phyloP scores from a whole-genome alignment of 192 early-diverging fungal genomes.

The Phycomyces blakesleeanus region DNA sequence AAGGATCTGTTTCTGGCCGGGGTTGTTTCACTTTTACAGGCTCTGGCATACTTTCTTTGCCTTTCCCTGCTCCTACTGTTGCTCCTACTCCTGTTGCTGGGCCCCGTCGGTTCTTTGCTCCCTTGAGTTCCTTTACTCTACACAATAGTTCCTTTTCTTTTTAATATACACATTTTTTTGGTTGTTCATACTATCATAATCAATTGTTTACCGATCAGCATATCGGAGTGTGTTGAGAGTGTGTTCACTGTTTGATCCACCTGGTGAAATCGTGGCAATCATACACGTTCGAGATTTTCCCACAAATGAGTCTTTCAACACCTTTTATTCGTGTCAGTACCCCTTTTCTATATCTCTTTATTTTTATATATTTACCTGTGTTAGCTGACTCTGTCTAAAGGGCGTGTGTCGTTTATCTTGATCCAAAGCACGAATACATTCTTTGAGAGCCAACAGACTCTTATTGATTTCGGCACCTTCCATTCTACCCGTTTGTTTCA shows the following conservation, averaged over 20 bases:
- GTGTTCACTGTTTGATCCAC: slow-evolving; percentile 92
- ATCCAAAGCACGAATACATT: slow-evolving; percentile 95
- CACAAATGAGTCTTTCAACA: slow-evolving; percentile 95
- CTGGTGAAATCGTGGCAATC: slow-evolving; percentile 97
- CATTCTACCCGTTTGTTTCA: slow-evolving; percentile 57
- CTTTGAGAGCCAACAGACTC: slow-evolving; percentile 92
- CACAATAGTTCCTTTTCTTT: not conserved
- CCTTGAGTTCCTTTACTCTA: slow-evolving; percentile 44
- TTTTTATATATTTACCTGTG: slow-evolving; percentile 57
- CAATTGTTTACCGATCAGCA: slow-evolving; percentile 69
- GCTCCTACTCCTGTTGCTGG: too few species aligned
- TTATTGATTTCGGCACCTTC: slow-evolving; percentile 99
- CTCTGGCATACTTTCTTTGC: not conserved
- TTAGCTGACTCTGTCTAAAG: slow-evolving; percentile 96
- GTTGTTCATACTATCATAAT: not conserved
- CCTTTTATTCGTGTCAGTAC: not conserved
- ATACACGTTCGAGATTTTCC: slow-evolving; percentile 98
- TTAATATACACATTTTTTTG: not conserved
- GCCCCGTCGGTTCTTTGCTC: slow-evolving; percentile 33
- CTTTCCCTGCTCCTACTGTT: too few species aligned
- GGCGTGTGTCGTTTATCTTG: slow-evolving; percentile 92
- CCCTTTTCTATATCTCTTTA: not conserved
- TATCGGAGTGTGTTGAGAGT: slow-evolving; percentile 96
- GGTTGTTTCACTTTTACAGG: not conserved
- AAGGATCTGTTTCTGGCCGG: not conserved